Conservation (phyloP, 225 moss, liverwort and hornwort species). For the Marchantia paleacea region DNA sequence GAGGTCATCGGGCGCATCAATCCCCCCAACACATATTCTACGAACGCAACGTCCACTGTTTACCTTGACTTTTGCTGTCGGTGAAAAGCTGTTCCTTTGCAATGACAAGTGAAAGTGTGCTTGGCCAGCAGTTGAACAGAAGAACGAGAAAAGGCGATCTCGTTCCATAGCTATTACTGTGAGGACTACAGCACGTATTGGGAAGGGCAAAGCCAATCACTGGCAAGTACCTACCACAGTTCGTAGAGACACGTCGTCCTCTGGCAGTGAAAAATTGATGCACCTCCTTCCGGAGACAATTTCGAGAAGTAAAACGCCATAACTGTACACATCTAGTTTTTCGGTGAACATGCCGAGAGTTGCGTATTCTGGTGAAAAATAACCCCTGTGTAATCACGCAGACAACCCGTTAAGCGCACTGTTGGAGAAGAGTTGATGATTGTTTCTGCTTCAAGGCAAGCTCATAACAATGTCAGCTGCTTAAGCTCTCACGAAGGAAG, state of each 20-base stretch:
- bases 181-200: too few relatives aligned
- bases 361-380: constrained; percentile 37
- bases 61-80: too few relatives aligned
- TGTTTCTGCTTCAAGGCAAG: not conserved
- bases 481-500: too few relatives aligned
- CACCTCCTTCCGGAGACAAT: constrained; percentile 30
- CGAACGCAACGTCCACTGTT: too few relatives aligned
- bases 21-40: too few relatives aligned
- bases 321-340: constrained; percentile 31
- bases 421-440: not conserved
- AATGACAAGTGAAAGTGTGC: too few relatives aligned
- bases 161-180: too few relatives aligned
- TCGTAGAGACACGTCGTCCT: not conserved
- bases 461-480: not conserved
- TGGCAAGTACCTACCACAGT: not conserved
- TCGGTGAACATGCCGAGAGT: constrained; percentile 24
- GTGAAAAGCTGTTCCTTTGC: too few relatives aligned
- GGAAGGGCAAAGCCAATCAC: too few relatives aligned
- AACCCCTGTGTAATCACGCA: constrained; percentile 24
- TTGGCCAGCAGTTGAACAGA: too few relatives aligned
- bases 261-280: constrained; percentile 14
- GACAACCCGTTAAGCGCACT: not conserved
- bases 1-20: too few relatives aligned
- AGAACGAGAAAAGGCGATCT: not conserved
- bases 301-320: constrained; percentile 35